Base-by-base conservation (phyloP, 805 yeast species). In the Candida cerambycidarum region DNA sequence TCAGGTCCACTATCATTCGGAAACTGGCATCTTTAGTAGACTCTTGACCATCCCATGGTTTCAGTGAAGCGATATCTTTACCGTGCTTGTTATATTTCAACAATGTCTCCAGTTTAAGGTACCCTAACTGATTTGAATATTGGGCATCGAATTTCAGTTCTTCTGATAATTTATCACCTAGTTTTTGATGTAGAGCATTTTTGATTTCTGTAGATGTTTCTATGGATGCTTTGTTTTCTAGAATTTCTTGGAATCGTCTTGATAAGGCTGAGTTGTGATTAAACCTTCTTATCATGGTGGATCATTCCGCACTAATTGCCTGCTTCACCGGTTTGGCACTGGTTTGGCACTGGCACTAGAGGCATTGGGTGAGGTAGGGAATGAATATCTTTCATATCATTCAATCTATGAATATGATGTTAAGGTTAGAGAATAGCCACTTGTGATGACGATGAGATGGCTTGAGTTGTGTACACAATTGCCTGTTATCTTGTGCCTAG, bases 1-100 rank as follows among this genome's bases (percentile, higher is more conserved):
- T 56, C 45, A 52, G 47, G 39, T 66, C 71, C 19, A 60, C 38
- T n/a, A 66, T 41, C 69, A 64, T 64, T 12, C 71, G 45, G 18
- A 62, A 40, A 38, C 52, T 60, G 15, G 61, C 50, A 41, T 64
- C 68, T 4, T 40, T 21, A 2, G 41, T 43, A 1, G 60, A 31
- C 36, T 66, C 71, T 1, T 50, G 49, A 2, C 71, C 71, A 12
- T 42, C 52, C 71, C 71, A 66, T 1, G 71, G 67, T 16, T 31
- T 44, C 1, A 61, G 35, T 14, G 53, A 49, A 19, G 61, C 62
- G 8, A 60, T 48, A 12, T 56, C 57, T 30, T 48, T 51, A 2
- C 66, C 69, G 45, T 62, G 69, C 30, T 58, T 60, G 44, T 63
- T 65, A 29, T 44, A 44, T 12, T 46, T 45, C 8, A 66, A 46